phyloP scores from a whole-genome alignment of 805 yeast species.

The Nakazawaea wyomingensis region DNA sequence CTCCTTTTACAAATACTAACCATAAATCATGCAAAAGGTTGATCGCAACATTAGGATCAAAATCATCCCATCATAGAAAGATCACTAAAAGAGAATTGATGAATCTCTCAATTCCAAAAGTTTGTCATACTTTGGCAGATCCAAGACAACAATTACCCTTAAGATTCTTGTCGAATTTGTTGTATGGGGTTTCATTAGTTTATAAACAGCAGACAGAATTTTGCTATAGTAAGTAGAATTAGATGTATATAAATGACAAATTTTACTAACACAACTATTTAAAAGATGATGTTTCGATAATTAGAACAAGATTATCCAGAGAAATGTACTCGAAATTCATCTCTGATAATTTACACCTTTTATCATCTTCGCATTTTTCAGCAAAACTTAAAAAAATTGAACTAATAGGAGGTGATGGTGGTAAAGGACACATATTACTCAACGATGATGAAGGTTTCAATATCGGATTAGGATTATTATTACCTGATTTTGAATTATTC shows the following conservation, averaged over 20 bases:
- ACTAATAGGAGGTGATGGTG: background rate
- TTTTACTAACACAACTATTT: background rate
- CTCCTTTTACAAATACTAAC: slow-evolving; percentile 4
- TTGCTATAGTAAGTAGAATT: slow-evolving; percentile 27
- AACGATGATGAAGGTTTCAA: slow-evolving; percentile 35
- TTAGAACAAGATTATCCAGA: slow-evolving; percentile 10
- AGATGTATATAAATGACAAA: background rate
- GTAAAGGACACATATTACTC: slow-evolving; percentile 18
- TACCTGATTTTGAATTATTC: slow-evolving; percentile 17
- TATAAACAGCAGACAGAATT: slow-evolving; percentile 45
- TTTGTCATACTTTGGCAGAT: slow-evolving; percentile 29
- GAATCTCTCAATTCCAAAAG: slow-evolving; percentile 34
- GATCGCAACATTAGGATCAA: slow-evolving; percentile 25
- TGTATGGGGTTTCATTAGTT: slow-evolving; percentile 44
- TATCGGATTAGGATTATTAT: slow-evolving; percentile 24
- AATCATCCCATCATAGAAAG: slow-evolving; percentile 19
- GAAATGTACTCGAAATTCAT: slow-evolving; percentile 1
- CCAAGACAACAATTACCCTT: slow-evolving; percentile 20
- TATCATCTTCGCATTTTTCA: background rate
- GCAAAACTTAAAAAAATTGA: background rate
- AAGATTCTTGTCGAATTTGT: slow-evolving; percentile 35
- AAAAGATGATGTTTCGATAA: slow-evolving; percentile 10
- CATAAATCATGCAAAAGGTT: too few species aligned
- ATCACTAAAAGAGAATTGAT: slow-evolving; percentile 27
- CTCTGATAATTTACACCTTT: slow-evolving; percentile 12